Percentiles rank a stretch among this genome's conserved stretches.
These are phyloP conservation scores for Terfezia boudieri DNA, from an alignment of 495 filamentous ascomycete species.

Conservation along the genomic window DNA sequence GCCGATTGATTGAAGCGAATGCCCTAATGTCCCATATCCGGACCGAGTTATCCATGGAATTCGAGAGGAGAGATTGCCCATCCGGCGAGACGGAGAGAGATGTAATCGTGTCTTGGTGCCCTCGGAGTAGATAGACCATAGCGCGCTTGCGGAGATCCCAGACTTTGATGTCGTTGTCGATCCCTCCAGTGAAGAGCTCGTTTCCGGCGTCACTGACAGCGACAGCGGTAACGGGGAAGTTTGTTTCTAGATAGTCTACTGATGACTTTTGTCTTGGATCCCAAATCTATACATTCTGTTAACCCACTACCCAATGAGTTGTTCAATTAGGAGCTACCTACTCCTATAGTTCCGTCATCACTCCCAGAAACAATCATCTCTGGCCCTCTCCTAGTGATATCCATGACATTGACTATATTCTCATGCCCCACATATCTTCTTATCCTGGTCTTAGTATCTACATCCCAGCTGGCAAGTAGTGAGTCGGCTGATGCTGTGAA, in stretches of 20 bases:
- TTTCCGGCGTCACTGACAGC: slow-evolving; percentile 81
- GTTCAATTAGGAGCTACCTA: slow-evolving; percentile 12
- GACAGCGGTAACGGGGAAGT: slow-evolving; percentile 81
- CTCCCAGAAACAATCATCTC: slow-evolving; percentile 72
- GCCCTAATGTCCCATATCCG: slow-evolving; percentile 92
- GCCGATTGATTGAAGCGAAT: slow-evolving; percentile 70
- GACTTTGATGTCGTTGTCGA: slow-evolving; percentile 81
- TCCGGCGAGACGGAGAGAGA: slow-evolving; percentile 79
- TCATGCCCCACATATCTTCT: slow-evolving; percentile 82
- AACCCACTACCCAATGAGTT: not conserved
- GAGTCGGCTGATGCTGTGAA: slow-evolving; percentile 88
- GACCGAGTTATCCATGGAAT: slow-evolving; percentile 81
- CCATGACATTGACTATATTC: slow-evolving; percentile 77
- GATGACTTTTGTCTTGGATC: slow-evolving; percentile 83
- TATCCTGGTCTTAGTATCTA: slow-evolving; percentile 69
- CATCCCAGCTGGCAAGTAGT: slow-evolving; percentile 78
- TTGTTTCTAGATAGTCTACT: slow-evolving; percentile 67
- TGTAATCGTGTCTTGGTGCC: slow-evolving; percentile 81
- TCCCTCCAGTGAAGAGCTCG: slow-evolving; percentile 85
- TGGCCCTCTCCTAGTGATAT: slow-evolving; percentile 68
- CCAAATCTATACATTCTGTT: slow-evolving; percentile 38
- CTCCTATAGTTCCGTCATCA: slow-evolving; percentile 79
- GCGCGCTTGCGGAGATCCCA: slow-evolving; percentile 90
- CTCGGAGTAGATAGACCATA: slow-evolving; percentile 64
- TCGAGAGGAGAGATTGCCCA: slow-evolving; percentile 70